Base-by-base conservation (phyloP, 2,329 filamentous ascomycete species). In the Aspergillus viridinutans region DNA sequence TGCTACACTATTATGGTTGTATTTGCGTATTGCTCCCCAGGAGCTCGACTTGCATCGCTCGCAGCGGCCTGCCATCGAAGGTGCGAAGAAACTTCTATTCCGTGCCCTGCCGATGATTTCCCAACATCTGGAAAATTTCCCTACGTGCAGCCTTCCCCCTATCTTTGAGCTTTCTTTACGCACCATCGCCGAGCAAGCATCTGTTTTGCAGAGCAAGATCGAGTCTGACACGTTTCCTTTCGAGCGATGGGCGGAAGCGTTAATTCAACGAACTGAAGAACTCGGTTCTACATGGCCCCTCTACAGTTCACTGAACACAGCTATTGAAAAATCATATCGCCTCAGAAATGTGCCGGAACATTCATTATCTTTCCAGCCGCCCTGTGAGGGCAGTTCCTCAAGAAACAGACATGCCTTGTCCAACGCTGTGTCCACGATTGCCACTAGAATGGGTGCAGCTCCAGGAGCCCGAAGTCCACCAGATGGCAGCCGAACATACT, bases 81-180 rank as follows among this genome's bases (percentile, higher is more conserved):
- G 70, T 2, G 69, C 71, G 9, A 73, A 71, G 64, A 73, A 74
- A 52, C 61, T 75, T 5, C 68, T 76, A 2, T 73, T 70, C 45
- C 64, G 71, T 9, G 68, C 67, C 2, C 61, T 74, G n/a, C 63
- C 66, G 9, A 71, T 75, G 55, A 55, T 75, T 5, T 65, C 68
- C 8, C 70, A 74, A 43, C 72, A 75, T 54, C 53, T 72, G 20
- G 72, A 75, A 12, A 74, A 75, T 45, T 76, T 76, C 49, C 64
- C 64, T 8, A 64, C 66, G 51, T 74, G 70, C 53, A 68, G 67
- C 23, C 59, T 76, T 3, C 73, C 74, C 2, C 74, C 74, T 1
- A 54, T 76, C 10, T 75, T 76, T 25, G 74, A 76, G 56, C 64
- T 70, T 20, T 58, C 66, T 3, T 55, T 76, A 26, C 72, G 68